phyloP scores from a whole-genome alignment of 2,329 filamentous ascomycete species.

The Colletotrichum orchidophilum region DNA sequence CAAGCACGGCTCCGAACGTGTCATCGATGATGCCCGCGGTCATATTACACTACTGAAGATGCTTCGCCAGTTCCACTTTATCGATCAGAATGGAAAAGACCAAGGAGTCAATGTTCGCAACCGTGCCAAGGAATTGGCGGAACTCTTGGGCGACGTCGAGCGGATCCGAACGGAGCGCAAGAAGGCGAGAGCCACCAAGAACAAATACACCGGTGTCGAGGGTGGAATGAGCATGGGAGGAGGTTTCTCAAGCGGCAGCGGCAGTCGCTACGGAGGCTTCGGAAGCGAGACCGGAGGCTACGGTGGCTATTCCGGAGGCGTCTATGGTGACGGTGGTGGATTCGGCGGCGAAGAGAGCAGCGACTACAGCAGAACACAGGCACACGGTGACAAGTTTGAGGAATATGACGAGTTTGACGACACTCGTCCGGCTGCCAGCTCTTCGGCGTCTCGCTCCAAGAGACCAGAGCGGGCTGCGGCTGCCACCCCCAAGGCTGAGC shows the following conservation, averaged over 20 bases:
- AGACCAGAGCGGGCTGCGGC: conserved; percentile 54
- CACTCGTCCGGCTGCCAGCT: conserved; percentile 54
- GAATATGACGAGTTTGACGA: conserved; percentile 98
- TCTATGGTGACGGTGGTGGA: conserved; percentile 96
- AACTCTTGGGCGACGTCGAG: conserved; percentile 93
- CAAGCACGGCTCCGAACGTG: conserved; percentile 97
- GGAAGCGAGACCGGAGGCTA: conserved; percentile 83
- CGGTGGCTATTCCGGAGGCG: conserved; percentile 73
- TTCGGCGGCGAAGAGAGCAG: conserved; percentile 83
- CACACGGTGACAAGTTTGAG: conserved; percentile 82
- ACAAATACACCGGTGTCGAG: conserved; percentile 95
- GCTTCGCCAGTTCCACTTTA: conserved; percentile 98
- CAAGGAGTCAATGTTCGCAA: conserved; percentile 98
- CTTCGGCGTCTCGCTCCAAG: conserved; percentile 60
- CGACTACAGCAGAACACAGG: conserved; percentile 49
- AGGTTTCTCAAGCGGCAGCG: conserved; percentile 59
- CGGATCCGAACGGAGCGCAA: conserved; percentile 84
- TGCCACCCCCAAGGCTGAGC: conserved; percentile 71
- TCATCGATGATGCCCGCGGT: conserved; percentile 95
- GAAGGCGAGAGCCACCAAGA: conserved; percentile 88
- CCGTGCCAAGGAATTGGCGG: conserved; percentile 92
- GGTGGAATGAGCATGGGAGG: conserved; percentile 74
- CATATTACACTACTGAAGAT: conserved; percentile 97
- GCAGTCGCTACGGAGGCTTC: conserved; percentile 85
- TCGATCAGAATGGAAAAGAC: conserved; percentile 96